A percentile compares a stretch with the other conserved stretches of the same genome.
Evolutionary conservation across 2,329 filamentous ascomycete species (phyloP).

Genomic region (Tolypocladium ovalisporum): DNA sequence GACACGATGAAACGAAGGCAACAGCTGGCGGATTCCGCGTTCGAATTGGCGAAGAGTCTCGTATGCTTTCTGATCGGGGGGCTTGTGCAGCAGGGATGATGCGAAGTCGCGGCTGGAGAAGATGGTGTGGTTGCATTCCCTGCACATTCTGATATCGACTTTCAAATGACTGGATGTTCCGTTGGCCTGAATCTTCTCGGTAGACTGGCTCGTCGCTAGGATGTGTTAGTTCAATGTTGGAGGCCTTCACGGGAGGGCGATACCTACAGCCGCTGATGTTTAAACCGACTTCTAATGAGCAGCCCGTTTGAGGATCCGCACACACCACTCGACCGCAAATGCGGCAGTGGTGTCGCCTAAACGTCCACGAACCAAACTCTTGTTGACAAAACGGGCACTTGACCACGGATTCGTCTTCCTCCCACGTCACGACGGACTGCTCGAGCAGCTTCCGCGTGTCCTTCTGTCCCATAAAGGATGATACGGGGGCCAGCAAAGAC

Average conservation of each 20-base stretch:
- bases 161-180: conserved; percentile 39
- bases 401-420: conserved; percentile 72
- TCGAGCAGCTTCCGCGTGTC: conserved; percentile 73
- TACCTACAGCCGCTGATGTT: conserved; percentile 51
- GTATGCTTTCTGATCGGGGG: conserved; percentile 69
- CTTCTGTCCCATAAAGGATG: conserved; percentile 55
- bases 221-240: not conserved
- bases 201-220: conserved; percentile 19
- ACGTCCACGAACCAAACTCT: conserved; percentile 87
- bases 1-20: conserved; percentile 76
- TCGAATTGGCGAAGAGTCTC: conserved; percentile 80
- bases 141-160: conserved; percentile 83
- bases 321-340: conserved; percentile 91
- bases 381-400: conserved; percentile 93
- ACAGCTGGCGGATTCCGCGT: conserved; percentile 67
- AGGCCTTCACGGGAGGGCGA: not conserved
- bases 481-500: conserved; percentile 49
- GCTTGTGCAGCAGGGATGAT: conserved; percentile 54
- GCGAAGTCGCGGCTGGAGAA: conserved; percentile 66
- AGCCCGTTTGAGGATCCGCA: conserved; percentile 72
- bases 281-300: conserved; percentile 74
- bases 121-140: conserved; percentile 61
- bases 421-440: conserved; percentile 89
- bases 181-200: conserved; percentile 26
- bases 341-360: conserved; percentile 87